Evolutionary conservation across 192 early-diverging fungal genomes (phyloP).

Genomic region (Coemansia sp.): DNA sequence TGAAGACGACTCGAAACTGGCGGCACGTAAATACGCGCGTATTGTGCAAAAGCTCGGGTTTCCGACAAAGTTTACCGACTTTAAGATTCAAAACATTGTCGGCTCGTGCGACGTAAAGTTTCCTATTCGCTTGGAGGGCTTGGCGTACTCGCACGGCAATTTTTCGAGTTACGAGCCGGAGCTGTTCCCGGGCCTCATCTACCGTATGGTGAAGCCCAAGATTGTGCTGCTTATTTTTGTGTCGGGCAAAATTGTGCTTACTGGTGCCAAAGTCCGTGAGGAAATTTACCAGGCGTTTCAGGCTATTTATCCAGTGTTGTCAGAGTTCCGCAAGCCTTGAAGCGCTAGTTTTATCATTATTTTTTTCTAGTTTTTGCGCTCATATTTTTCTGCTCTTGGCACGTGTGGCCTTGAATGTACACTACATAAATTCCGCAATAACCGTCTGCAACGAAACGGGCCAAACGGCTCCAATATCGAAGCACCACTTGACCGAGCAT

Average conservation of each 20-base stretch:
- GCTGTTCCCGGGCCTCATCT: conserved; percentile 98
- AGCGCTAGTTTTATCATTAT: background rate
- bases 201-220: conserved; percentile 98
- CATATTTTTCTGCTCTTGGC: background rate
- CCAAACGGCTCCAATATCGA: background rate
- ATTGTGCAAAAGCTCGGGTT: conserved; percentile 99
- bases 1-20: conserved; percentile 95
- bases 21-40: conserved; percentile 97
- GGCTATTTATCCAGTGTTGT: conserved; percentile 95
- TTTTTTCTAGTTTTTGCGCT: background rate
- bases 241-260: conserved; percentile 98
- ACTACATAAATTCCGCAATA: conserved; percentile 1
- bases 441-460: background rate
- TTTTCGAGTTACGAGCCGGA: conserved; percentile 95
- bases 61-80: conserved; percentile 95
- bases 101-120: conserved; percentile 99
- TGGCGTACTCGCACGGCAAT: conserved; percentile 88
- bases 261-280: conserved; percentile 97
- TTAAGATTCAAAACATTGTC: conserved; percentile 99
- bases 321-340: conserved; percentile 73
- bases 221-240: conserved; percentile 99
- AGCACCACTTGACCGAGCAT: conserved; percentile 3
- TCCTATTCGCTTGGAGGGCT: conserved; percentile 95
- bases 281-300: conserved; percentile 99
- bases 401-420: background rate